phyloP scores from a whole-genome alignment of 2,329 filamentous ascomycete genomes.

The Elsinoe arachidis region DNA sequence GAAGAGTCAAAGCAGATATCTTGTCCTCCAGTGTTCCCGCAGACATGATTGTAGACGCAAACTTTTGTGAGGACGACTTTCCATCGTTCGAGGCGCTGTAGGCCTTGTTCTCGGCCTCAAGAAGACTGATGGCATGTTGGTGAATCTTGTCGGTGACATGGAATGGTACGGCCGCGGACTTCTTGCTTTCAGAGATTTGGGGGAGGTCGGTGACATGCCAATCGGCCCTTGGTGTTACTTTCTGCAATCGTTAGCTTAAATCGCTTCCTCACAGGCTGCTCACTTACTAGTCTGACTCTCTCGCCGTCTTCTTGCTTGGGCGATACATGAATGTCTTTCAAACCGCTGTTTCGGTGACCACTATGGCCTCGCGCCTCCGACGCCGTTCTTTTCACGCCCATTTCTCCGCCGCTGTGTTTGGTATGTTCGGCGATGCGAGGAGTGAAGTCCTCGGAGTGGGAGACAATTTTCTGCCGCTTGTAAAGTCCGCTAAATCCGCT shows the following conservation, averaged over 20 bases:
- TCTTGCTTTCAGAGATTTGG: slow-evolving; percentile 38
- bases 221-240: slow-evolving; percentile 54
- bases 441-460: neutral
- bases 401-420: slow-evolving; percentile 11
- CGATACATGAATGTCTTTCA: neutral
- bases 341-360: neutral
- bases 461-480: neutral
- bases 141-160: slow-evolving; percentile 51
- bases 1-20: slow-evolving; percentile 85
- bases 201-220: slow-evolving; percentile 57
- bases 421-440: neutral
- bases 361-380: slow-evolving; percentile 18
- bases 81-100: slow-evolving; percentile 65
- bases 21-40: slow-evolving; percentile 96
- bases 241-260: slow-evolving; percentile 30
- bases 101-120: slow-evolving; percentile 67
- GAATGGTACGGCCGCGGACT: slow-evolving; percentile 40
- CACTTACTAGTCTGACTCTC: slow-evolving; percentile 6
- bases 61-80: slow-evolving; percentile 83
- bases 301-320: neutral
- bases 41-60: slow-evolving; percentile 93
- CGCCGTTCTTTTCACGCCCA: slow-evolving; percentile 31
- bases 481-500: neutral
- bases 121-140: slow-evolving; percentile 61
- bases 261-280: too few relatives aligned